Evolutionary conservation across 2,329 filamentous ascomycete genomes (phyloP), one percentile per base, ranked within the genome.

Genomic region (Neonectria punicea): DNA sequence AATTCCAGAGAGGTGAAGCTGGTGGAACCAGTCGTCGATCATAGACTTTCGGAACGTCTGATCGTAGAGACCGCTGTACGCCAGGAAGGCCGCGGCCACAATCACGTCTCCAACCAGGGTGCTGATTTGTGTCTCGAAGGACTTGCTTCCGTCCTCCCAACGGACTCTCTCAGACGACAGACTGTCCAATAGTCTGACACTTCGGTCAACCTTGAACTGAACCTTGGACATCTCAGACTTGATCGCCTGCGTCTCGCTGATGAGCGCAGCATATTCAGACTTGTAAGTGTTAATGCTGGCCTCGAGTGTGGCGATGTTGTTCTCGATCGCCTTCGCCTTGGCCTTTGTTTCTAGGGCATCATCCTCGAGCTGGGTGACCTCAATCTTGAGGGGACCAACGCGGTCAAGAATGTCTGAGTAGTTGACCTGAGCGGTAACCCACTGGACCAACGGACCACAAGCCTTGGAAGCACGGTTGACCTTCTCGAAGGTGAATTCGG

Each of bases 11-110:
- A 96, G 87, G 54, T 93, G 90, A 70, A 99, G 89, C 80, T 99
- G 96, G 74, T 97, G 90, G 67, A 96, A 86, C 96, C 96, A 99
- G 79, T 99, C 96, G 72, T 99, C 96, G 81, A 96, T 89, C 94
- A 99, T 98, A 9, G 91, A 90, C 82, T 98, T 98, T 76, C 96
- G 91, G 88, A 98, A 98, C 66, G 96, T 96, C 77, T 99, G 97
- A 77, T 99, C 96, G 77, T 97, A 99, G 55, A 98, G 90, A 80
- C 96, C 96, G 76, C 93, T 93, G 80, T 99, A 99, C 14, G 97
- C 96, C 68, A 99, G 86, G 86, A 98, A 98, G 9, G 95, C 97
- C 5, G 97, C 93, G n/a, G 96, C 96, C 55, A 98, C 91, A 66
- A 99, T 87, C 54, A 98, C 95, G 76, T 99, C 96, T 67, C 96